phyloP scores from a whole-genome alignment of 2,329 filamentous ascomycete species.

The Neodidymelliopsis sp. region DNA sequence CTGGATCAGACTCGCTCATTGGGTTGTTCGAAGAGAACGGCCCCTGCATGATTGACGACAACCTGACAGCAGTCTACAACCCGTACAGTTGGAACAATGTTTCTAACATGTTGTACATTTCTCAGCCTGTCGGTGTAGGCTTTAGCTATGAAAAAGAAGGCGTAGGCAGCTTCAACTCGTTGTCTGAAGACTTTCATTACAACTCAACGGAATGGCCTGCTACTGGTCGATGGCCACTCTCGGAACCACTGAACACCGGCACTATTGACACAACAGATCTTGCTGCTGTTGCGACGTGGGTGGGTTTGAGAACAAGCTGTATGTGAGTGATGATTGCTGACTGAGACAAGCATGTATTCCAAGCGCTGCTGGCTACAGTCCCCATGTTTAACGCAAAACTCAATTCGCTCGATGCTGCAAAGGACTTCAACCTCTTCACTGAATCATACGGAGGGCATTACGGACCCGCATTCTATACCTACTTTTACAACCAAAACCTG shows the following conservation, averaged over 20 bases:
- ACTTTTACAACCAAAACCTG: constrained; percentile 66
- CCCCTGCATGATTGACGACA: constrained; percentile 29
- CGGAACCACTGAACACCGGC: constrained; percentile 54
- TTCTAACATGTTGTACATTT: constrained; percentile 68
- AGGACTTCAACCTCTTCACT: constrained; percentile 62
- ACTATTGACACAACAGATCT: constrained; percentile 63
- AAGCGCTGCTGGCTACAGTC: constrained; percentile 31
- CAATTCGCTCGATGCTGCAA: constrained; percentile 45
- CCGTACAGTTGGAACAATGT: constrained; percentile 67
- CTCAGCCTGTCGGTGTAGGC: constrained; percentile 66
- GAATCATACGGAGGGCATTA: constrained; percentile 61
- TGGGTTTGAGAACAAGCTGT: constrained; percentile 41
- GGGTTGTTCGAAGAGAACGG: constrained; percentile 58
- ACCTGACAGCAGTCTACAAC: constrained; percentile 53
- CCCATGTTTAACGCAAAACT: constrained; percentile 34
- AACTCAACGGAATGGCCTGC: constrained; percentile 52
- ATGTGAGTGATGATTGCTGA: background rate
- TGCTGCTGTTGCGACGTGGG: constrained; percentile 55
- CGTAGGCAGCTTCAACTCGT: constrained; percentile 44
- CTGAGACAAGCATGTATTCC: constrained; percentile 26
- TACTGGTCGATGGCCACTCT: constrained; percentile 57
- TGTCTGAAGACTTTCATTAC: constrained; percentile 55
- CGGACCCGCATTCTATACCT: constrained; percentile 62
- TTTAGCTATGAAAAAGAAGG: constrained; percentile 54
- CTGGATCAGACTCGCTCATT: constrained; percentile 61